phyloP scores from a whole-genome alignment of 1,284 basidiomycete species.

The Ustilago lituana region DNA sequence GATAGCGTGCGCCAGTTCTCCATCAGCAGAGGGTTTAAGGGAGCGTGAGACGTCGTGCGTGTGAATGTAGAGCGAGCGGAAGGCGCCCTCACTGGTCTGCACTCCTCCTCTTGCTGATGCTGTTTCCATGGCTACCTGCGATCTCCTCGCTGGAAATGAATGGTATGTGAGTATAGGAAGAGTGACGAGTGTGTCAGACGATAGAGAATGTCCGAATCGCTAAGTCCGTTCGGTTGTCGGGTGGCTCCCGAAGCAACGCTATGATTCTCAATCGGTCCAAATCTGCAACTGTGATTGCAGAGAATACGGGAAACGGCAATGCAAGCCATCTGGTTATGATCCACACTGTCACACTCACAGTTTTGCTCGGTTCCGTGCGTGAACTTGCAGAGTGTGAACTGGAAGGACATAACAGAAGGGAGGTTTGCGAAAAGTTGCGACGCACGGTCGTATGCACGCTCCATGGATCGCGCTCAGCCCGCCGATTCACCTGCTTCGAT shows the following conservation, averaged over 20 bases:
- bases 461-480: slow-evolving; percentile 2
- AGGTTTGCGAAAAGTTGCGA: background rate
- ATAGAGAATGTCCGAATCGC: too few species aligned
- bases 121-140: background rate
- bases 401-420: too few species aligned
- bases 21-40: slow-evolving; percentile 57
- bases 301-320: too few species aligned
- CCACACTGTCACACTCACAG: background rate
- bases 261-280: too few species aligned
- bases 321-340: slow-evolving; percentile 13
- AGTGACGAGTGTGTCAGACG: too few species aligned
- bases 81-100: background rate
- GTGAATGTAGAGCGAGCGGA: slow-evolving; percentile 53
- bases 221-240: background rate
- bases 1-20: slow-evolving; percentile 59
- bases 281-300: too few species aligned
- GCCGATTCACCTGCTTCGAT: too few species aligned
- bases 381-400: too few species aligned
- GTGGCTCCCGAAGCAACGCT: background rate
- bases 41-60: slow-evolving; percentile 58
- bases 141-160: background rate
- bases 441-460: background rate
- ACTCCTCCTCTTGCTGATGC: slow-evolving; percentile 3
- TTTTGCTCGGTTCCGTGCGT: slow-evolving; percentile 17
- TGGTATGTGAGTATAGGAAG: too few species aligned